Conservation (phyloP, 768 basidiomycete genomes). For the Calvatia gigantea region DNA sequence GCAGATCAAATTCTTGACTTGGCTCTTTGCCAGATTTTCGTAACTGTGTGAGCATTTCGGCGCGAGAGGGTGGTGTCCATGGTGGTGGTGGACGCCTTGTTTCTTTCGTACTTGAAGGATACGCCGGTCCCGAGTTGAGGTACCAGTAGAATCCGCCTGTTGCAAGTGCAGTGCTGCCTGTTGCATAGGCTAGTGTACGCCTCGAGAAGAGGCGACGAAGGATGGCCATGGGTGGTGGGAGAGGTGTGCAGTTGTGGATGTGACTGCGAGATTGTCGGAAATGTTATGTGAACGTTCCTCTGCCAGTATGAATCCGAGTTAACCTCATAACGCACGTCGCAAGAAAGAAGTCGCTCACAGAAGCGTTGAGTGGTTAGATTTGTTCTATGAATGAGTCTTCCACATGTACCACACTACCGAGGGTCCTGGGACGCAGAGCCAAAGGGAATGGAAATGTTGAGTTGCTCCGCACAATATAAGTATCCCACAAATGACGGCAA, state of each 20-base stretch:
- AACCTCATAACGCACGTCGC: no score
- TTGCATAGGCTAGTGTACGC: slow-evolving; percentile 48
- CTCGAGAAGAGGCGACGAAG: slow-evolving; percentile 48
- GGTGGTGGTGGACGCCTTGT: slow-evolving; percentile 70
- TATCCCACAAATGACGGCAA: no score
- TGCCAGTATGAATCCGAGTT: no score
- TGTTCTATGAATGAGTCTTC: no score
- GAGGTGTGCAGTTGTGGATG: neutral
- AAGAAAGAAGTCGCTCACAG: no score
- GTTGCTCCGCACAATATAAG: no score
- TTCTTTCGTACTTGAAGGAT: slow-evolving; percentile 59
- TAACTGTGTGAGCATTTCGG: slow-evolving; percentile 61
- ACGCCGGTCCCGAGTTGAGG: slow-evolving; percentile 70
- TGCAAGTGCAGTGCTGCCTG: slow-evolving; percentile 49
- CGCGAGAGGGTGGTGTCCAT: slow-evolving; percentile 73
- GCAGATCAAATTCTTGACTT: slow-evolving; percentile 69
- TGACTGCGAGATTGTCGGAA: no score
- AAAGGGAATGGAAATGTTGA: no score
- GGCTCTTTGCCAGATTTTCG: slow-evolving; percentile 37
- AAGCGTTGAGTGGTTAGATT: no score
- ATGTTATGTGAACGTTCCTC: no score
- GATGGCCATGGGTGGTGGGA: slow-evolving; percentile 29
- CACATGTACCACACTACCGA: no score
- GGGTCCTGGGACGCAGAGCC: no score
- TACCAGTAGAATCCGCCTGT: slow-evolving; percentile 66